Conservation (phyloP, 352 stramenopile species). For the Pythium pyrilobum region DNA sequence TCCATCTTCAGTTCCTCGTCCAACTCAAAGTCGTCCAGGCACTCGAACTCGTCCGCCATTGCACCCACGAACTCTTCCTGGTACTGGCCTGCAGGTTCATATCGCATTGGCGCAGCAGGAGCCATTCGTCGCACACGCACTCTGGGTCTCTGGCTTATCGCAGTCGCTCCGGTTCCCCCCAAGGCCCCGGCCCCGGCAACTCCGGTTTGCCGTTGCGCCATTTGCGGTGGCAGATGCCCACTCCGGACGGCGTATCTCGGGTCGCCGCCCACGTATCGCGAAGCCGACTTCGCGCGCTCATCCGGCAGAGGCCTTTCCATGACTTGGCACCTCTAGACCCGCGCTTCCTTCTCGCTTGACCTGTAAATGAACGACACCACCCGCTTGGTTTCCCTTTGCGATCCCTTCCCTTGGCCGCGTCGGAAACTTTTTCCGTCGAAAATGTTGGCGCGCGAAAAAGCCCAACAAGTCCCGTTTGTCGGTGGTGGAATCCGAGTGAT, state of each 20-base stretch:
- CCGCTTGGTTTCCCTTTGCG: neutral
- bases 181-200: no score
- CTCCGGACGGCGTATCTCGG: slow-evolving; percentile 4
- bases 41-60: neutral
- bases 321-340: neutral
- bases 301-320: neutral
- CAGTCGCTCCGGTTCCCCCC: neutral
- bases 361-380: neutral
- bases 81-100: neutral
- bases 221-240: neutral
- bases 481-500: slow-evolving; percentile 3
- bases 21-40: slow-evolving; percentile 10
- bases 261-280: slow-evolving; percentile 2
- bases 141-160: neutral
- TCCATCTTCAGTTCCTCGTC: slow-evolving; percentile 18
- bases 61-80: neutral
- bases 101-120: neutral
- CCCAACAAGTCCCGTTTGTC: slow-evolving; percentile 1
- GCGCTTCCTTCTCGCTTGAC: neutral
- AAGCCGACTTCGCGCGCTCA: neutral
- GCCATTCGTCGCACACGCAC: neutral
- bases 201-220: no score
- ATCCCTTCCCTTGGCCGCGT: neutral
- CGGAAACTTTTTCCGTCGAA: slow-evolving; percentile 12
- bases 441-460: slow-evolving; percentile 12